Percentiles rank a stretch among this genome's conserved stretches.
These are phyloP conservation scores for Jimgerdemannia flammicorona DNA, from an alignment of 192 early-diverging fungal genomes.

Conservation along the genomic window DNA sequence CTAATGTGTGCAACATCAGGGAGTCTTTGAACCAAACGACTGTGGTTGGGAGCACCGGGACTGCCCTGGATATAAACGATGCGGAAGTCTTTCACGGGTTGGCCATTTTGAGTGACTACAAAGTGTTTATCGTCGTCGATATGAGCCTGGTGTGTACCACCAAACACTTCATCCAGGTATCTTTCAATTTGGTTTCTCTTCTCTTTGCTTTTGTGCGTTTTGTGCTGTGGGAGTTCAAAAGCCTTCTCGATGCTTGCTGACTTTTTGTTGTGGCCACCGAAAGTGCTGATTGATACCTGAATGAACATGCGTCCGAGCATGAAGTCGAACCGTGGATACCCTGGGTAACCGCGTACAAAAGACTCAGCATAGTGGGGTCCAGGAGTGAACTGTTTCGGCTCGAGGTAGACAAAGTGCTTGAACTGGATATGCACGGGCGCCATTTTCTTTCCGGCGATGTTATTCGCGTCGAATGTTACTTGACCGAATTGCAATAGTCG, in stretches of 20 bases:
- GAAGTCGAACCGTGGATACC: constrained; percentile 9
- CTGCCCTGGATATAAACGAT: constrained; percentile 30
- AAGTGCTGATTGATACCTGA: constrained; percentile 6
- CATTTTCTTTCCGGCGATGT: not conserved
- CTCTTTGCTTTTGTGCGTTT: not conserved
- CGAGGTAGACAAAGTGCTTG: too few species aligned
- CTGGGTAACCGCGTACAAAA: constrained; percentile 3
- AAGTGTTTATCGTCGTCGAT: not conserved
- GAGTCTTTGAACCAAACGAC: constrained; percentile 2
- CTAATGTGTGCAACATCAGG: not conserved
- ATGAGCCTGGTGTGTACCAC: constrained; percentile 7
- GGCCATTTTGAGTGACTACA: not conserved
- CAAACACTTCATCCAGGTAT: constrained; percentile 7
- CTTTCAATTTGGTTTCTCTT: constrained; percentile 7
- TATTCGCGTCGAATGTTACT: not conserved
- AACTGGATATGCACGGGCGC: too few species aligned
- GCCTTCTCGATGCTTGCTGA: not conserved
- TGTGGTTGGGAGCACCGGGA: constrained; percentile 11
- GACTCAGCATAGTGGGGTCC: not conserved
- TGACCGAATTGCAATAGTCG: not conserved
- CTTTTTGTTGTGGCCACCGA: constrained; percentile 1
- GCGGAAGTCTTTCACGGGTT: constrained; percentile 13
- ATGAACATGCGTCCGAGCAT: constrained; percentile 12
- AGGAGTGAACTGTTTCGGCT: too few species aligned
- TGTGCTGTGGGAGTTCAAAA: not conserved